A percentile compares a stretch with the other conserved stretches of the same genome.
phyloP scores from a whole-genome alignment of 805 yeast species.

The Candida ovalis region DNA sequence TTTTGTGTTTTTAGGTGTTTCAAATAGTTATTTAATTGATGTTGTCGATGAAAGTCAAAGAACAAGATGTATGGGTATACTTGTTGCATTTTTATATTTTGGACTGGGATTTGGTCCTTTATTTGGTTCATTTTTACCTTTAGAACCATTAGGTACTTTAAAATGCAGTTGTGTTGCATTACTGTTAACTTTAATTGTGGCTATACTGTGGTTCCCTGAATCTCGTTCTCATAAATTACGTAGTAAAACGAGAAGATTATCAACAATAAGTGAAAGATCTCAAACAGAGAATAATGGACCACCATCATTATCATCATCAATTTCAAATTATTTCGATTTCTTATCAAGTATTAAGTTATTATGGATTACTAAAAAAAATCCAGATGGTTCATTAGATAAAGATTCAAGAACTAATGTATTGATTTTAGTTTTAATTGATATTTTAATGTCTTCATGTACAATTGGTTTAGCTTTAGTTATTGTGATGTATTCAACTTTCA shows the following conservation, averaged over 20 bases:
- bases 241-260: conserved; percentile 41
- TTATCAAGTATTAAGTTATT: conserved; percentile 50
- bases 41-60: conserved; percentile 61
- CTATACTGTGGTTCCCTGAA: conserved; percentile 50
- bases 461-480: conserved; percentile 39
- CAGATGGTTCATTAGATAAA: conserved; percentile 22
- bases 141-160: conserved; percentile 31
- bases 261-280: conserved; percentile 9
- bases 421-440: conserved; percentile 45
- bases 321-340: conserved; percentile 20
- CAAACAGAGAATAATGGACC: neutral
- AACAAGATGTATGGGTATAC: conserved; percentile 53
- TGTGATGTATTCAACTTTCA: conserved; percentile 50
- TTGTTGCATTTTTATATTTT: conserved; percentile 54
- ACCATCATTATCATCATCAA: neutral
- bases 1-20: conserved; percentile 49
- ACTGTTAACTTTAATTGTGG: conserved; percentile 32
- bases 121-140: conserved; percentile 41
- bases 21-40: conserved; percentile 72
- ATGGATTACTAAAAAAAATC: conserved; percentile 43
- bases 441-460: conserved; percentile 37
- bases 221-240: conserved; percentile 57
- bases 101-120: conserved; percentile 68
- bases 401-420: conserved; percentile 46
- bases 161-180: conserved; percentile 17